Conservation (phyloP, 1,284 basidiomycete species). For the Cryptococcus hybrid region DNA sequence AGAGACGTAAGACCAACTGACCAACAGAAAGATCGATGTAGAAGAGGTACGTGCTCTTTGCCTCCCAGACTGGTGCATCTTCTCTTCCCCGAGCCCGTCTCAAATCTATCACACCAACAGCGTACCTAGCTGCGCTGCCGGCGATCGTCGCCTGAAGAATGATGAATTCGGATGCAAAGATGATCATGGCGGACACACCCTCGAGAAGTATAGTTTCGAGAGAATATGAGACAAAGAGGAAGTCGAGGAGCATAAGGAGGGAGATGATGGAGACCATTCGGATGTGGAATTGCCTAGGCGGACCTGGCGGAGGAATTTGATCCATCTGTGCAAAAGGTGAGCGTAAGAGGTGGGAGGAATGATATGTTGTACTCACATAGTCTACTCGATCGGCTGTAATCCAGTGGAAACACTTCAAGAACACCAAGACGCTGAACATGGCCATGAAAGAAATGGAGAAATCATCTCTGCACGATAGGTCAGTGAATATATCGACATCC, state of each 20-base stretch:
- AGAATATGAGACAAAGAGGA: conserved; percentile 36
- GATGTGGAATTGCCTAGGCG: conserved; percentile 76
- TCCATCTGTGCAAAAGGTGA: conserved; percentile 74
- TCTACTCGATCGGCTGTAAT: conserved; percentile 91
- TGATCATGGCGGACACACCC: conserved; percentile 78
- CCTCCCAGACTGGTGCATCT: conserved; percentile 91
- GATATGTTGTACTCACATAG: conserved; percentile 62
- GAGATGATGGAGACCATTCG: conserved; percentile 62
- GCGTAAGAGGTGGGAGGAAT: background rate
- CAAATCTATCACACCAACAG: conserved; percentile 79
- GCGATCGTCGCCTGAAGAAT: conserved; percentile 76
- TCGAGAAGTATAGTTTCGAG: conserved; percentile 32
- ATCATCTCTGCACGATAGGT: conserved; percentile 58
- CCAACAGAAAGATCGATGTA: conserved; percentile 92
- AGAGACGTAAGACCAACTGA: conserved; percentile 43
- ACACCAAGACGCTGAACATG: conserved; percentile 88
- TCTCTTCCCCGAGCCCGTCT: conserved; percentile 77
- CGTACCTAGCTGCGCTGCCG: conserved; percentile 78
- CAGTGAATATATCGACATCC: background rate
- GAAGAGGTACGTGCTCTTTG: conserved; percentile 96
- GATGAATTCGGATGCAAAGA: conserved; percentile 94
- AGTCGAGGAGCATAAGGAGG: conserved; percentile 38
- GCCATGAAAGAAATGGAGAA: conserved; percentile 88
- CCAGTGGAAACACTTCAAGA: conserved; percentile 98
- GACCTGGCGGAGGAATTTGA: conserved; percentile 83